These are phyloP conservation scores for Alnus rubra DNA, from an alignment of 306 rosid genomes.

Conservation along the genomic window DNA sequence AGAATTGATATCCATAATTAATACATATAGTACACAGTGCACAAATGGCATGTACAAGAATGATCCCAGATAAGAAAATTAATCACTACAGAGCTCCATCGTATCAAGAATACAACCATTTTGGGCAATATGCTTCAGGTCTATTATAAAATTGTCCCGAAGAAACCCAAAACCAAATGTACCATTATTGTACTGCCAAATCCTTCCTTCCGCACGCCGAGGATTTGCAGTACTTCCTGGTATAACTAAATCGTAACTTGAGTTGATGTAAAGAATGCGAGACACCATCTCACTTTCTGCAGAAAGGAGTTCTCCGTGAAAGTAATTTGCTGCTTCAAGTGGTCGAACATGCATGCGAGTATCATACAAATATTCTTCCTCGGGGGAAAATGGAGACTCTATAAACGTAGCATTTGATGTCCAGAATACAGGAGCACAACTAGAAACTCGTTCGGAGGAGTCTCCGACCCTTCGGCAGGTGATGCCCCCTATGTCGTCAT, in stretches of 20 bases:
- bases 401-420: slow-evolving; percentile 50
- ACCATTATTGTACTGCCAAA: slow-evolving; percentile 83
- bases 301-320: slow-evolving; percentile 39
- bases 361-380: slow-evolving; percentile 64
- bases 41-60: slow-evolving; percentile 43
- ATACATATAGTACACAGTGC: slow-evolving; percentile 20
- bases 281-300: slow-evolving; percentile 46
- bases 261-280: slow-evolving; percentile 64
- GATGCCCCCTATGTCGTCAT: slow-evolving; percentile 90
- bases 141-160: slow-evolving; percentile 70
- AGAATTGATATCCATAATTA: not conserved
- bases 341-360: slow-evolving; percentile 73
- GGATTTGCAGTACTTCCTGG: slow-evolving; percentile 52
- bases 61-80: slow-evolving; percentile 12
- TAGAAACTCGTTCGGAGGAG: slow-evolving; percentile 41
- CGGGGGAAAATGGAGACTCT: slow-evolving; percentile 67
- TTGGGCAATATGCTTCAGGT: slow-evolving; percentile 62
- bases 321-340: slow-evolving; percentile 33
- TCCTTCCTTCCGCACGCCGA: slow-evolving; percentile 72
- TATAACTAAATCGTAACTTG: slow-evolving; percentile 69
- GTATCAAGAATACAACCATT: slow-evolving; percentile 64
- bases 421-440: slow-evolving; percentile 70
- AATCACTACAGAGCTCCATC: slow-evolving; percentile 39
- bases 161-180: slow-evolving; percentile 89
- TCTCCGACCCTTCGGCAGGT: slow-evolving; percentile 74